Conservation (phyloP, 2,329 filamentous ascomycete species). For the Claviceps maximensis region DNA sequence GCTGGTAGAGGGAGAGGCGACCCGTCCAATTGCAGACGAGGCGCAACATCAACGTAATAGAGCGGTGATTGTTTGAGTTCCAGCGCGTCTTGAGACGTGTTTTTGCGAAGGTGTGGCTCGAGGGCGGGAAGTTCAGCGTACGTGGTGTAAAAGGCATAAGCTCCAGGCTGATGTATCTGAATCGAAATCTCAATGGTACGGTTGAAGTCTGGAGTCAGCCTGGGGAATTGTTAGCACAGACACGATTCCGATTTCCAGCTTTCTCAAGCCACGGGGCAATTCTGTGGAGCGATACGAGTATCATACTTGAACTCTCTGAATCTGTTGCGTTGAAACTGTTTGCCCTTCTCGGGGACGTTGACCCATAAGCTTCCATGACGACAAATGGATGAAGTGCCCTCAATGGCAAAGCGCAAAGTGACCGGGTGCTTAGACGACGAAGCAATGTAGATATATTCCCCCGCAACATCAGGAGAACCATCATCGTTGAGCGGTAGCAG, state of each 20-base stretch:
- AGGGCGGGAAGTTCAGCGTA: slow-evolving; percentile 74
- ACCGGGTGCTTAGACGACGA: slow-evolving; percentile 62
- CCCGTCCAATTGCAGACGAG: slow-evolving; percentile 61
- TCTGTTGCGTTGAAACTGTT: slow-evolving; percentile 60
- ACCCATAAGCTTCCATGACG: slow-evolving; percentile 91
- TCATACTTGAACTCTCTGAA: slow-evolving; percentile 85
- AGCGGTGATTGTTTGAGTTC: slow-evolving; percentile 52
- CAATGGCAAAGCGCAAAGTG: slow-evolving; percentile 74
- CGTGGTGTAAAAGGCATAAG: slow-evolving; percentile 89
- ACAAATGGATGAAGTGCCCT: slow-evolving; percentile 92
- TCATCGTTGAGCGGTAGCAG: slow-evolving; percentile 83
- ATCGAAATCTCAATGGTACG: slow-evolving; percentile 81
- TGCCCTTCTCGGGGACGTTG: slow-evolving; percentile 72
- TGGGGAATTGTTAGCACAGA: slow-evolving; percentile 20
- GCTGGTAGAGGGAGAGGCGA: slow-evolving; percentile 69
- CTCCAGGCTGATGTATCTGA: slow-evolving; percentile 67
- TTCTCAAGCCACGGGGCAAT: not conserved
- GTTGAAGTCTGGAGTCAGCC: slow-evolving; percentile 86
- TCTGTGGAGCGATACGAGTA: not conserved
- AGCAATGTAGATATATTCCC: slow-evolving; percentile 84
- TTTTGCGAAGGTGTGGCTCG: slow-evolving; percentile 15
- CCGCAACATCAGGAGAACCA: slow-evolving; percentile 78
- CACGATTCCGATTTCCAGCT: not conserved
- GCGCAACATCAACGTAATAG: slow-evolving; percentile 92
- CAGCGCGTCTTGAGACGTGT: slow-evolving; percentile 22